phyloP scores from a whole-genome alignment of 1,139 yeast genomes.

The Debaryomyces udenii region DNA sequence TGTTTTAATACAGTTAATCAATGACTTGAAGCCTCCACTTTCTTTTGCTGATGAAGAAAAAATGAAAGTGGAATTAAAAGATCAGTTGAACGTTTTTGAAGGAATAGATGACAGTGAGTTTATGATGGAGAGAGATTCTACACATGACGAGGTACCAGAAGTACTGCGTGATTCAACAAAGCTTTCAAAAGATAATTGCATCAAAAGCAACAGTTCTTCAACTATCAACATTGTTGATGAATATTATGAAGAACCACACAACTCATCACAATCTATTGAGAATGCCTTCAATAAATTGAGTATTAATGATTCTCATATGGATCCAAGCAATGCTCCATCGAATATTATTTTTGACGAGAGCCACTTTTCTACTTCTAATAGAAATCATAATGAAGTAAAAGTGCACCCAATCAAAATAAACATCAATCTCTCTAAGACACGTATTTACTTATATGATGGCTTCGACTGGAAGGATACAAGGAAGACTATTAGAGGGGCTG shows the following conservation, averaged over 20 bases:
- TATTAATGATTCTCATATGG: constrained; percentile 1
- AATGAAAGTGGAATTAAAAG: constrained; percentile 41
- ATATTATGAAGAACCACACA: constrained; percentile 19
- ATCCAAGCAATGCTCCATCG: not conserved
- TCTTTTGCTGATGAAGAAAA: constrained; percentile 59
- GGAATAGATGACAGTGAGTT: constrained; percentile 48
- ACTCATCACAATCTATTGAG: constrained; percentile 4
- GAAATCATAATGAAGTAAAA: constrained; percentile 9
- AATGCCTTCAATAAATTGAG: constrained; percentile 5
- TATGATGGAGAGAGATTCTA: not conserved
- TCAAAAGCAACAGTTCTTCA: not conserved
- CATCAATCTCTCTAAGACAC: constrained; percentile 40
- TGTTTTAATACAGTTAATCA: constrained; percentile 64
- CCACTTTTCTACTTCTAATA: constrained; percentile 40
- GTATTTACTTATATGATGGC: constrained; percentile 78
- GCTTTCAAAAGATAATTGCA: not conserved
- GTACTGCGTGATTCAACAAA: not conserved
- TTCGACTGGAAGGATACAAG: constrained; percentile 90
- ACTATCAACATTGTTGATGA: constrained; percentile 26
- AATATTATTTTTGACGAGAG: constrained; percentile 39
- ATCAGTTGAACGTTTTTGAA: constrained; percentile 49
- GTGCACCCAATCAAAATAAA: constrained; percentile 35
- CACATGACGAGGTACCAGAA: not conserved
- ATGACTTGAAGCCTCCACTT: constrained; percentile 73
- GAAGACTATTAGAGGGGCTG: constrained; percentile 62